Conservation (phyloP, 495 filamentous ascomycete genomes). For the Aspergillus bertholletiae region DNA sequence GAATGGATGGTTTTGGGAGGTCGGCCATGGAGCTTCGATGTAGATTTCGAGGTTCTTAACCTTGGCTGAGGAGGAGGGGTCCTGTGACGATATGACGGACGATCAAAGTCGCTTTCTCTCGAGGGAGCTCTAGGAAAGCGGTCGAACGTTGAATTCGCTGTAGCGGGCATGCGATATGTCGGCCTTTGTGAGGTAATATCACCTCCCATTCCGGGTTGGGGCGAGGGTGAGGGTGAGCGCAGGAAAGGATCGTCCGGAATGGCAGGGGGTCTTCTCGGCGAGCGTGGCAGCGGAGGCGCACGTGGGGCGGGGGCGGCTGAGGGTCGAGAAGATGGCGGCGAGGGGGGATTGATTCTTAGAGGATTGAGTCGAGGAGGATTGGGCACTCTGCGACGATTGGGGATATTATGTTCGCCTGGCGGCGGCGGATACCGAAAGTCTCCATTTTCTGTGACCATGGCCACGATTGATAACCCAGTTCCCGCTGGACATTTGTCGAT, state of each 20-base stretch:
- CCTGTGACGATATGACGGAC: conserved; percentile 22
- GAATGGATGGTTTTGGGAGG: conserved; percentile 27
- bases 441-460: conserved; percentile 51
- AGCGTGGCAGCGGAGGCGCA: conserved; percentile 23
- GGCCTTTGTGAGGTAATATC: conserved; percentile 20
- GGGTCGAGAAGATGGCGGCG: conserved; percentile 19
- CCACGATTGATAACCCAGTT: conserved; percentile 40
- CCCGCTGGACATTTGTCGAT: conserved; percentile 47
- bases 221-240: conserved; percentile 23
- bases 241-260: conserved; percentile 24
- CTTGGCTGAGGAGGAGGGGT: conserved; percentile 24
- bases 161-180: conserved; percentile 18
- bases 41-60: conserved; percentile 43
- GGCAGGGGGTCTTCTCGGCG: conserved; percentile 22
- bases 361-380: conserved; percentile 33
- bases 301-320: conserved; percentile 20
- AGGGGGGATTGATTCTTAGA: conserved; percentile 31
- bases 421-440: conserved; percentile 35
- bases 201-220: conserved; percentile 23
- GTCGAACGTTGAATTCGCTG: conserved; percentile 18
- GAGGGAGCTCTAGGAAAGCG: conserved; percentile 15
- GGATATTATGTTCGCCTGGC: conserved; percentile 30
- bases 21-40: conserved; percentile 27
- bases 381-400: conserved; percentile 31
- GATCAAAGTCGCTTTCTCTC: conserved; percentile 26